These are phyloP conservation scores for Penicillium parvum DNA, from an alignment of 495 filamentous ascomycete genomes.

Conservation along the genomic window DNA sequence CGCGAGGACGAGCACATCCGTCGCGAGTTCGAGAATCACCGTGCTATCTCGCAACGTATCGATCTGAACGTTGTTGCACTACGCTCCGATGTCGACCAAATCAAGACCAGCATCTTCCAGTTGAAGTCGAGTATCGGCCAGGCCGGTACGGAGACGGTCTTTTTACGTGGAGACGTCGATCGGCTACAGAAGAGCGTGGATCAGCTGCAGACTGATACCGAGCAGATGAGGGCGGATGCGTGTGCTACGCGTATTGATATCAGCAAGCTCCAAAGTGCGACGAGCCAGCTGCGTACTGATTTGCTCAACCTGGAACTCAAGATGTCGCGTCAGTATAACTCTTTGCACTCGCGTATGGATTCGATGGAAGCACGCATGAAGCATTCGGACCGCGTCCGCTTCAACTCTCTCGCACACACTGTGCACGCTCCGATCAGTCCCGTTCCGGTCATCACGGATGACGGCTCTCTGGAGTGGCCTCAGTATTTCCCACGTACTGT, in stretches of 20 bases:
- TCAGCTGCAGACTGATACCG: slow-evolving; percentile 33
- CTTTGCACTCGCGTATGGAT: slow-evolving; percentile 11
- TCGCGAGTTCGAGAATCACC: slow-evolving; percentile 38
- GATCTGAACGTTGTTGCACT: slow-evolving; percentile 39
- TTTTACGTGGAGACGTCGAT: slow-evolving; percentile 37
- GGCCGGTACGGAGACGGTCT: slow-evolving; percentile 35
- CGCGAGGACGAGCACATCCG: slow-evolving; percentile 41
- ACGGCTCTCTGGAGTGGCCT: slow-evolving; percentile 35
- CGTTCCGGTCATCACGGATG: slow-evolving; percentile 33
- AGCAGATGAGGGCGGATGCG: slow-evolving; percentile 31
- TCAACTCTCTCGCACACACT: slow-evolving; percentile 40
- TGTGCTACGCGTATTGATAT: slow-evolving; percentile 36
- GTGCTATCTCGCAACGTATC: slow-evolving; percentile 34
- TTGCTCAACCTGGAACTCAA: slow-evolving; percentile 33
- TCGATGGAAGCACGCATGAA: slow-evolving; percentile 17
- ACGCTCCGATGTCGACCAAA: slow-evolving; percentile 35
- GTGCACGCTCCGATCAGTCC: slow-evolving; percentile 35
- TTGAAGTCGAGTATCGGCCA: slow-evolving; percentile 32
- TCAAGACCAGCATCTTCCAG: slow-evolving; percentile 35
- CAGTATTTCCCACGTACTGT: slow-evolving; percentile 39
- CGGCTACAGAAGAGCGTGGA: slow-evolving; percentile 38
- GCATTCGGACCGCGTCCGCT: slow-evolving; percentile 35
- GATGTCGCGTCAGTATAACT: slow-evolving; percentile 25
- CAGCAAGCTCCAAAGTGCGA: slow-evolving; percentile 34
- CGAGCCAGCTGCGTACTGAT: slow-evolving; percentile 38